phyloP scores from a whole-genome alignment of 768 basidiomycete species.

The Thelephora aurantiotincta region DNA sequence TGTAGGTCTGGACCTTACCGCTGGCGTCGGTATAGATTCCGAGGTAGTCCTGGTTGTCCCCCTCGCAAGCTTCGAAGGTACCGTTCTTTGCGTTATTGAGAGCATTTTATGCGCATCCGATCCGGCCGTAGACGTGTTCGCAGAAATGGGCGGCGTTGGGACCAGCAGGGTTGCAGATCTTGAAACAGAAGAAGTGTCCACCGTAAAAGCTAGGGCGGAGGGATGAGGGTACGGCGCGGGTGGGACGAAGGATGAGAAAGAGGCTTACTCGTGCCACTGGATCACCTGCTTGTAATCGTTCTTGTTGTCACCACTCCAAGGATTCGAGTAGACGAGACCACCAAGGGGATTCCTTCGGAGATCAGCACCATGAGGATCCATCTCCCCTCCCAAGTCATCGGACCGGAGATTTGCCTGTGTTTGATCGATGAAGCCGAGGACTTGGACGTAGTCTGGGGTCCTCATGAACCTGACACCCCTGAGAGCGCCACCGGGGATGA shows the following conservation, averaged over 20 bases:
- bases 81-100: slow-evolving; percentile 16
- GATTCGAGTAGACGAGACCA: slow-evolving; percentile 16
- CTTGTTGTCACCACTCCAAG: slow-evolving; percentile 15
- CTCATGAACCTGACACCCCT: slow-evolving; percentile 48
- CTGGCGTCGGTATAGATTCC: slow-evolving; percentile 10
- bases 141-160: slow-evolving; percentile 12
- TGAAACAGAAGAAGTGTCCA: slow-evolving; percentile 18
- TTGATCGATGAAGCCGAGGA: slow-evolving; percentile 56
- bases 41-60: slow-evolving; percentile 19
- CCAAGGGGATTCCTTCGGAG: slow-evolving; percentile 17
- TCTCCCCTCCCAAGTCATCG: slow-evolving; percentile 59
- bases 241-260: background rate
- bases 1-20: slow-evolving; percentile 9
- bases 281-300: slow-evolving; percentile 14
- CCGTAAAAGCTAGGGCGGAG: slow-evolving; percentile 14
- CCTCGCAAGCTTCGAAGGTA: slow-evolving; percentile 15
- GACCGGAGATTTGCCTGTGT: slow-evolving; percentile 32
- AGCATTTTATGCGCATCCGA: slow-evolving; percentile 19
- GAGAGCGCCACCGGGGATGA: slow-evolving; percentile 55
- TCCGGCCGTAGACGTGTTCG: slow-evolving; percentile 18
- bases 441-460: slow-evolving; percentile 44
- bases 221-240: background rate
- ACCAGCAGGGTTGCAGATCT: slow-evolving; percentile 19
- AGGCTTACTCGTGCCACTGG: slow-evolving; percentile 13
- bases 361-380: slow-evolving; percentile 31